phyloP scores from a whole-genome alignment of 2,329 filamentous ascomycete genomes.

The Colletotrichum sp. region DNA sequence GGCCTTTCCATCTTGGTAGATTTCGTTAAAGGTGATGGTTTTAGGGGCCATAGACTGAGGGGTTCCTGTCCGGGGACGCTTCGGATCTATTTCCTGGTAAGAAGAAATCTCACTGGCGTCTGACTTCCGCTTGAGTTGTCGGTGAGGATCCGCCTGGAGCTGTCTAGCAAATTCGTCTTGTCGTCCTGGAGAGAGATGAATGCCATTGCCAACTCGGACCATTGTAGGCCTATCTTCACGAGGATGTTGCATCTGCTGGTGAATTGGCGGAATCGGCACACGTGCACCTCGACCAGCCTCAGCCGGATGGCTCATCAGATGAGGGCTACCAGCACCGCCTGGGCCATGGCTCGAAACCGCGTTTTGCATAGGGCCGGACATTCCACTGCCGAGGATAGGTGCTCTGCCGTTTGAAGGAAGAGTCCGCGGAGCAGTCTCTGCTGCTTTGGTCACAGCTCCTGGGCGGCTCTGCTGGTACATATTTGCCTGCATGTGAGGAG shows the following conservation, averaged over 20 bases:
- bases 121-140: conserved; percentile 1
- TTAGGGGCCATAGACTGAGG: not conserved
- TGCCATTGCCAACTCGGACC: not conserved
- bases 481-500: not conserved
- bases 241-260: not conserved
- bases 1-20: conserved; percentile 24
- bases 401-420: conserved; percentile 4
- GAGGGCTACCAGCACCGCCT: not conserved
- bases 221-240: not conserved
- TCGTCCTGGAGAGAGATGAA: not conserved
- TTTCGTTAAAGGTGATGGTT: conserved; percentile 24
- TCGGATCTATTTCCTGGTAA: not conserved
- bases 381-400: not conserved
- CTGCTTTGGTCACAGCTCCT: not conserved
- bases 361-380: not conserved
- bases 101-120: not conserved
- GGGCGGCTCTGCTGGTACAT: not conserved
- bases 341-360: not conserved
- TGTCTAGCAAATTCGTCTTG: not conserved
- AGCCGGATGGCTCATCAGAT: not conserved
- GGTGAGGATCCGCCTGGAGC: not conserved
- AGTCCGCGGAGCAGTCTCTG: not conserved
- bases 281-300: not conserved
- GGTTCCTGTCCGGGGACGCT: not conserved
- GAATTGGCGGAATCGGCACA: not conserved